A percentile compares a stretch with the other conserved stretches of the same genome.
phyloP scores from a whole-genome alignment of 1,139 yeast species.

The Candida sanyaensis region DNA sequence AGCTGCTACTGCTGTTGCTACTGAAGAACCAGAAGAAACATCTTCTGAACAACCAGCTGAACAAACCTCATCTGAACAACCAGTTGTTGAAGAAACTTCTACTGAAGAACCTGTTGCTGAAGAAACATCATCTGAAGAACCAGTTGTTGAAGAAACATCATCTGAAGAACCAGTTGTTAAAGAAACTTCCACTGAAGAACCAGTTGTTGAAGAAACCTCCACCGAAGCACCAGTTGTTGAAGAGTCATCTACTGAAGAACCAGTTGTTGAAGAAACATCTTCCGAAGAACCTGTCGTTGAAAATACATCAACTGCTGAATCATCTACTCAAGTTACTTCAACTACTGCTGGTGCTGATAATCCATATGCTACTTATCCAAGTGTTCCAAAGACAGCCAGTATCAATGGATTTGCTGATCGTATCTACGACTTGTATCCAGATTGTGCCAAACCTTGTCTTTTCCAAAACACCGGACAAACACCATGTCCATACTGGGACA shows the following conservation, averaged over 20 bases:
- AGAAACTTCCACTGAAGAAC: not conserved
- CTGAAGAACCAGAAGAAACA: not conserved
- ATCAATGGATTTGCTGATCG: slow-evolving; percentile 42
- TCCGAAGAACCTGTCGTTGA: not conserved
- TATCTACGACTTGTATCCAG: slow-evolving; percentile 23
- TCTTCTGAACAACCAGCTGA: not conserved
- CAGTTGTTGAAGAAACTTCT: too few relatives aligned
- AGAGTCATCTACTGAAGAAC: too few relatives aligned
- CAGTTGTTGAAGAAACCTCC: not conserved
- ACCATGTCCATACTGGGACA: slow-evolving; percentile 39
- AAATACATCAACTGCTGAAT: too few relatives aligned
- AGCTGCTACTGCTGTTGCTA: slow-evolving; percentile 24
- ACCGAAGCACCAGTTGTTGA: not conserved
- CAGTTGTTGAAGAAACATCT: not conserved
- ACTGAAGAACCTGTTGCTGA: not conserved
- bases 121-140: too few relatives aligned
- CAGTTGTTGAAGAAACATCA: too few relatives aligned
- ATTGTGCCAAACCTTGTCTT: slow-evolving; percentile 25
- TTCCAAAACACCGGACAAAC: slow-evolving; percentile 30
- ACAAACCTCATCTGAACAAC: too few relatives aligned
- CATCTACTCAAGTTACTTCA: too few relatives aligned
- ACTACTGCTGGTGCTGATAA: slow-evolving; percentile 9
- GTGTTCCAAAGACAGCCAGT: slow-evolving; percentile 35
- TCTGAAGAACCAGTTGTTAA: not conserved
- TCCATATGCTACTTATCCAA: slow-evolving; percentile 28